Base-by-base conservation (phyloP, 495 filamentous ascomycete genomes). In the Paragyromitra xinjiangensis region DNA sequence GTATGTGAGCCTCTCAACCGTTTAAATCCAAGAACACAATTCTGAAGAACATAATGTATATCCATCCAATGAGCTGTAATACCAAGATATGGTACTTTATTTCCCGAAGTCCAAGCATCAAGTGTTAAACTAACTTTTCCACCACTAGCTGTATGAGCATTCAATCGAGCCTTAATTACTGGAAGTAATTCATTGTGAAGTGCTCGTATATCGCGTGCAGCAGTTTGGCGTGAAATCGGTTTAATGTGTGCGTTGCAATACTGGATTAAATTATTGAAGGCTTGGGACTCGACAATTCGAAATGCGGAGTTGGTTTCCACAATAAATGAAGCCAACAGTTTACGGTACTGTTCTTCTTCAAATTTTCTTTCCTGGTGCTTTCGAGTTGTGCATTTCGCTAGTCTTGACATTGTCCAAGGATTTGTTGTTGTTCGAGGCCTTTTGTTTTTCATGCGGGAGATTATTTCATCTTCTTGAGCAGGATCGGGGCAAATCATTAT, bases 61-160 rank as follows among this genome's bases (percentile, higher is more conserved):
- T 77, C 67, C 26, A 71, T 51, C 66, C 66, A 77, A 65, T 77
- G 68, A n/a, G 22, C 26, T 3, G 68, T 77, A 45, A 77, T 77
- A 24, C 67, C 58, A n/a, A 71, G 48, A 37, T 71, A 77, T 14
- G 73, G 67, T 0, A 77, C 22, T 12, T 45, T 63, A 40, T 77
- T 77, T 3, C 45, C 67, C 0, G 68, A 45, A 8, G 56, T 77
- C 56, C 56, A 72, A 12, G 68, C 45, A 59, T 77, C 73, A 3
- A 72, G 58, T 1, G 73, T 77, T 4, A 77, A 22, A 44, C 37
- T 69, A 4, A 72, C 44, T 45, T 19, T 11, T 61, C 44, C 40
- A 6, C 19, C 48, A 40, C 4, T 39, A 6, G 0, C 19, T 16
- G 16, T 72, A 53, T 45, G 53, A 0, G 7, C 22, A 16, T 0